Base-by-base conservation (phyloP, 176 grass and related monocot genomes). In the Cenchrus fungigraminus region DNA sequence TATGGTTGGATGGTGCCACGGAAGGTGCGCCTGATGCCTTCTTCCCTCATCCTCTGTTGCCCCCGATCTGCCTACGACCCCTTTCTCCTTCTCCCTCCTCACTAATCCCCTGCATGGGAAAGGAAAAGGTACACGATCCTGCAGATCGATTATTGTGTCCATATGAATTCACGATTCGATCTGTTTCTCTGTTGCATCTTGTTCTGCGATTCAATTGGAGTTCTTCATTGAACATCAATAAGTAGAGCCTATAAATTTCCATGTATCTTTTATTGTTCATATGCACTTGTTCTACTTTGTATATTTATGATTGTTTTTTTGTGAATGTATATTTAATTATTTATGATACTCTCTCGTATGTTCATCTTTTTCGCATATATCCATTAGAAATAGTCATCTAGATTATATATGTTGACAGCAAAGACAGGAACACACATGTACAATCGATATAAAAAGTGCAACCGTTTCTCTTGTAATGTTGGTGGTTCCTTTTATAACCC, bases 11-110 rank as follows among this genome's bases (percentile, higher is more conserved):
- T 65, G 22, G 37, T 16, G 1, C 12, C 4, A 43, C 78, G 70
- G 64, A 59, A 76, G 60, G 31, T 6, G 14, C 71, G 71, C 17
- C 1, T 65, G 12, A 84, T 73, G 40, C 25, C 61, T 68, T 66
- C 78, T 82, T 87, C 17, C 57, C 70, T 87, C 71, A 32, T 22
- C 13, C 20, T 69, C 15, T 9, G 37, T 16, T 4, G 6, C 4
- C 22, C 60, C 17, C 5, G 44, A 73, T 74, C 49, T 15, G 7
- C 25, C 71, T 51, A 82, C 5, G 16, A 68, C 60, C 70, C 77
- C 40, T 87, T 87, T 87, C 78, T 87, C 79, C 79, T 82, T 75
- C 61, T 67, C 42, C 70, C 71, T 87, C 11, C 4, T 22, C 54
- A 6, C 17, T 76, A 67, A 64, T 71, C 28, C 62, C 15, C 16